Evolutionary conservation across 306 rosid genomes (phyloP).

Genomic region (Prunus dulcis): DNA sequence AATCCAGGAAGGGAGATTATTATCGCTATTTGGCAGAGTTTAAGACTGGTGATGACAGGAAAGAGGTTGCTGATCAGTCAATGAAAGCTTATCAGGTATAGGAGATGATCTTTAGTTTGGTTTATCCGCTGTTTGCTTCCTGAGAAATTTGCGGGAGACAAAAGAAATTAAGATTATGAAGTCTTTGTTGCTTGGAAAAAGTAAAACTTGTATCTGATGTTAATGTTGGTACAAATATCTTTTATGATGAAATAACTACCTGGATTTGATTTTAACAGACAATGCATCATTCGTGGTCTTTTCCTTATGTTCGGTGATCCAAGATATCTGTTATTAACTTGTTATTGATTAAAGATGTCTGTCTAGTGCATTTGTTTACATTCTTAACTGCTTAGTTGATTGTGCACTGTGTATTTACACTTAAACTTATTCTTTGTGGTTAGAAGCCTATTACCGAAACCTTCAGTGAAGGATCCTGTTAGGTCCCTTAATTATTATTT

Average conservation of each 20-base stretch:
- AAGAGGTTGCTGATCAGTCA: slow-evolving; percentile 61
- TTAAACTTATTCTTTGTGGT: background rate
- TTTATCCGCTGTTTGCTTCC: background rate
- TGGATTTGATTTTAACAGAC: background rate
- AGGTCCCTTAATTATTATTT: background rate
- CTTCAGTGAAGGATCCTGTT: background rate
- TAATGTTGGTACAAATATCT: background rate
- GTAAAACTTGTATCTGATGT: background rate
- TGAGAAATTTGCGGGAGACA: background rate
- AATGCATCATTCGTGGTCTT: background rate
- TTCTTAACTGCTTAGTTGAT: background rate
- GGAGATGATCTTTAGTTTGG: background rate
- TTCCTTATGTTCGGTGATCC: background rate
- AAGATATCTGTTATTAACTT: background rate
- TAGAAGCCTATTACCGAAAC: background rate
- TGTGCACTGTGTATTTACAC: background rate
- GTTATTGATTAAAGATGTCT: background rate
- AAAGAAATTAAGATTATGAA: background rate
- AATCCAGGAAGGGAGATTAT: slow-evolving; percentile 60
- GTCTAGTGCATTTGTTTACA: background rate
- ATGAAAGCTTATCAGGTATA: slow-evolving; percentile 57
- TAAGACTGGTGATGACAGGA: slow-evolving; percentile 42
- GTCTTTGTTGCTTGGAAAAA: background rate
- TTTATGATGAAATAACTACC: background rate
- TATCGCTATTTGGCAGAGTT: slow-evolving; percentile 52